Base-by-base conservation (phyloP, 768 basidiomycete genomes). In the Hirschioporus abietinus region DNA sequence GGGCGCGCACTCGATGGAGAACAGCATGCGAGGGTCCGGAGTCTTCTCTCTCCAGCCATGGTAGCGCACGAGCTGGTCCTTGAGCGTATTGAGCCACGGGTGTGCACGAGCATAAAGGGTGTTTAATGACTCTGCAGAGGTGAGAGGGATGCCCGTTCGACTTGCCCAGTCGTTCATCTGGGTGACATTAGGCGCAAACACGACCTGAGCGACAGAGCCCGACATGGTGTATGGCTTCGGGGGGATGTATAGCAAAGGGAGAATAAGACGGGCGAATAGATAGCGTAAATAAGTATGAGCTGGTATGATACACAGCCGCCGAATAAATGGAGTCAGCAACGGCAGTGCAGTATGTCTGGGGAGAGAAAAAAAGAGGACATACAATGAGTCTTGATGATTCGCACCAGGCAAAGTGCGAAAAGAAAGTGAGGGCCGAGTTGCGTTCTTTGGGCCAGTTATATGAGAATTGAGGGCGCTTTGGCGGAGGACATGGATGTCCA, bases 131-230 rank as follows among this genome's bases (percentile, higher is more conserved):
- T 93, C 92, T 63, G 90, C 92, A 17, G 88, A 92, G 70, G 91
- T 92, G 68, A 94, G 82, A 58, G 91, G 90, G 63, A 94, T 92
- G 74, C 86, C 82, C 0, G 92, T 92, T 67, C 91, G 86, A 65
- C 79, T 81, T 0, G 92, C 89, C 92, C 92, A 94, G 67, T 83
- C 87, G 77, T 92, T 90, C 88, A 94, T 91, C 75, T 89, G 88
- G 66, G 82, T 81, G 75, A 93, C 89, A 72, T 91, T 88, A 76
- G 86, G 88, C 69, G 89, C 91, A 75, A 93, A 93, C 68, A 89
- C 82, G 76, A 93, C 85, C 73, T 91, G 81, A 57, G 83, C 85
- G 58, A 76, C 73, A 35, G 75, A 70, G 63, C 82, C 79, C 7
- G 76, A 72, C n/a, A 76, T 76, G 30, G 76, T 70, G 5, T 76